These are phyloP conservation scores for Uromyces viciae-fabae DNA, from an alignment of 1,284 basidiomycete genomes.

Conservation along the genomic window DNA sequence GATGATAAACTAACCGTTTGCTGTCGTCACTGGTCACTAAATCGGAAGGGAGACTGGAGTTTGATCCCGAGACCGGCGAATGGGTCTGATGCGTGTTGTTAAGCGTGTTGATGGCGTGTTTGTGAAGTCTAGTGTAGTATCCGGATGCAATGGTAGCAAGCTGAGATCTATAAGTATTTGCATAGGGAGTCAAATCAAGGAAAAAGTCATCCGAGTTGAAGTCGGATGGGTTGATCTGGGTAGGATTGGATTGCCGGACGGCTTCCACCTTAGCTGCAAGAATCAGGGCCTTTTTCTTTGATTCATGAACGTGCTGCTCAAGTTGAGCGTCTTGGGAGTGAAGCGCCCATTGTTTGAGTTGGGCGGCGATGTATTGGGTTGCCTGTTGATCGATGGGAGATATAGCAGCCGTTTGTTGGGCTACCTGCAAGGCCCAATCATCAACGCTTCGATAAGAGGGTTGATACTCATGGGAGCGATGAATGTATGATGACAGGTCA, in stretches of 20 bases:
- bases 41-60: neutral
- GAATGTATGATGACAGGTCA: neutral
- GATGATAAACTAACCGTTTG: no score
- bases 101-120: slow-evolving; percentile 17
- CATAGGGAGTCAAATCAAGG: slow-evolving; percentile 21
- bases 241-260: slow-evolving; percentile 3
- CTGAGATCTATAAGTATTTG: slow-evolving; percentile 28
- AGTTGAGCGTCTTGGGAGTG: slow-evolving; percentile 35
- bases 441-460: slow-evolving; percentile 36
- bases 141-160: slow-evolving; percentile 21
- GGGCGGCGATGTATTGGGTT: slow-evolving; percentile 21
- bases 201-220: neutral
- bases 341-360: slow-evolving; percentile 36
- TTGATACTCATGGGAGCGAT: slow-evolving; percentile 28
- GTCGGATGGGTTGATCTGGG: neutral
- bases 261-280: slow-evolving; percentile 28
- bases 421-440: slow-evolving; percentile 39
- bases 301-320: slow-evolving; percentile 34
- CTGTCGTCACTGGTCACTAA: no score
- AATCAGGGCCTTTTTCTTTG: slow-evolving; percentile 16
- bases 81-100: neutral
- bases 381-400: slow-evolving; percentile 20
- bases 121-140: slow-evolving; percentile 25
- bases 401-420: neutral
- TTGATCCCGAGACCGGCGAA: neutral